phyloP scores from a whole-genome alignment of 805 yeast species.

The Metschnikowia aberdeeniae region DNA sequence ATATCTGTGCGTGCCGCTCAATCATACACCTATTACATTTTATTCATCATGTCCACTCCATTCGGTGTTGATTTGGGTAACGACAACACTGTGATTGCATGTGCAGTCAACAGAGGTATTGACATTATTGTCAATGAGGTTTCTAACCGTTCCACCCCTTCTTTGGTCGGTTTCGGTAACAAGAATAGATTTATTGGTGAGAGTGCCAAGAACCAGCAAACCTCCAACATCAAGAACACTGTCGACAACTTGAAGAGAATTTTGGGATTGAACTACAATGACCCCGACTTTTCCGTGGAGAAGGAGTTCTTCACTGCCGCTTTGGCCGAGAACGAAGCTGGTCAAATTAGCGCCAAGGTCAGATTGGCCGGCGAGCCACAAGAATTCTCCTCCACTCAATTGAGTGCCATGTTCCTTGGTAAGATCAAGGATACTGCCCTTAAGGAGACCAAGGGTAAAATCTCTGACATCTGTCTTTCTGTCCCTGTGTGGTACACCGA shows the following conservation, averaged over 20 bases:
- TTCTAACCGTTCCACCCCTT: constrained; percentile 94
- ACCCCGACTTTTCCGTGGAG: constrained; percentile 77
- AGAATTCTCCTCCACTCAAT: constrained; percentile 82
- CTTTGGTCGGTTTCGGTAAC: constrained; percentile 83
- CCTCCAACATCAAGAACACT: constrained; percentile 93
- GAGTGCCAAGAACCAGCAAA: constrained; percentile 92
- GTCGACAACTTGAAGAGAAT: constrained; percentile 93
- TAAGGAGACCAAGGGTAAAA: constrained; percentile 78
- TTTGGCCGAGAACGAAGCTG: constrained; percentile 65
- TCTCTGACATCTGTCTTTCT: constrained; percentile 86
- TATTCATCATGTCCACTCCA: constrained; percentile 72
- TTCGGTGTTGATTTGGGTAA: constrained; percentile 98
- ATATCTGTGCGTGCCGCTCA: constrained; percentile 1
- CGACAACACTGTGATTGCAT: constrained; percentile 85
- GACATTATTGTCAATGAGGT: constrained; percentile 98
- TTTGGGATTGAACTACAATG: constrained; percentile 68
- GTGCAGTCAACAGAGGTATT: constrained; percentile 97
- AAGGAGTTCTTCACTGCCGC: constrained; percentile 68
- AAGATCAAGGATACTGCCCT: constrained; percentile 78
- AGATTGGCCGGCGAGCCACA: constrained; percentile 74
- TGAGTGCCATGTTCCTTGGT: constrained; percentile 91
- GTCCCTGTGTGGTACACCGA: constrained; percentile 98
- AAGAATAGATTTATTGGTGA: constrained; percentile 94
- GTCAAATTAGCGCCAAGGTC: constrained; percentile 80
- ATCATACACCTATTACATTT: neutral